Percentiles rank a stretch among this genome's conserved stretches.
These are phyloP conservation scores for Candida maesae DNA, from an alignment of 805 yeast species.

Conservation along the genomic window DNA sequence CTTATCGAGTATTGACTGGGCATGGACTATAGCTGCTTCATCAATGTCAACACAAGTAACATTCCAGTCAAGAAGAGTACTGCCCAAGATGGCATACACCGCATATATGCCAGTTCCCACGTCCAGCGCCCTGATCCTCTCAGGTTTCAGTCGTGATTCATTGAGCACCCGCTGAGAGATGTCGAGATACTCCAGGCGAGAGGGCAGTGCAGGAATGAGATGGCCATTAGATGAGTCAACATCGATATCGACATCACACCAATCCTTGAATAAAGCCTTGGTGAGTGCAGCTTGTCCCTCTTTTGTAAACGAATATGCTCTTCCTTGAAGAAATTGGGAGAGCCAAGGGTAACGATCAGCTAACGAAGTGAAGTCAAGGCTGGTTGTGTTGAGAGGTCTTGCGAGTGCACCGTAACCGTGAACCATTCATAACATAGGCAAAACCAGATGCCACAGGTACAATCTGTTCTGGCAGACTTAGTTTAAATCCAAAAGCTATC, in stretches of 20 bases:
- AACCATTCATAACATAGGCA: too few species aligned
- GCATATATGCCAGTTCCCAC: constrained; percentile 49
- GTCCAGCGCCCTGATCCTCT: constrained; percentile 33
- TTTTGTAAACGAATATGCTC: constrained; percentile 7
- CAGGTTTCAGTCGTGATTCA: constrained; percentile 7
- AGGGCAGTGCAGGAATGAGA: constrained; percentile 22
- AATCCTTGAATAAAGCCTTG: constrained; percentile 11
- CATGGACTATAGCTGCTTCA: constrained; percentile 28
- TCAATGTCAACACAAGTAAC: constrained; percentile 44
- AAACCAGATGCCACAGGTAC: too few species aligned
- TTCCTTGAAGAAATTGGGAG: neutral
- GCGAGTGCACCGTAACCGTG: neutral
- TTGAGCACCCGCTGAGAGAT: constrained; percentile 9
- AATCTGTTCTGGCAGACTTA: neutral
- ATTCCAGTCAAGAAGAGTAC: constrained; percentile 23
- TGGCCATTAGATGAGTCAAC: constrained; percentile 9
- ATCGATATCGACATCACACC: constrained; percentile 8
- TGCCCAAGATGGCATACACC: constrained; percentile 42
- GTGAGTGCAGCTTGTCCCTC: constrained; percentile 20
- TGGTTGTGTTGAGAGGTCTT: neutral
- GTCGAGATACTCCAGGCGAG: constrained; percentile 12
- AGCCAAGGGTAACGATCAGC: constrained; percentile 4
- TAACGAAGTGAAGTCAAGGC: constrained; percentile 1
- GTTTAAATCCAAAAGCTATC: too few species aligned
- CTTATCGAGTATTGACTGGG: constrained; percentile 24